Evolutionary conservation across 2,329 filamentous ascomycete species (phyloP), one percentile per base, ranked within the genome.

Genomic region (Malbranchea zuffiana): DNA sequence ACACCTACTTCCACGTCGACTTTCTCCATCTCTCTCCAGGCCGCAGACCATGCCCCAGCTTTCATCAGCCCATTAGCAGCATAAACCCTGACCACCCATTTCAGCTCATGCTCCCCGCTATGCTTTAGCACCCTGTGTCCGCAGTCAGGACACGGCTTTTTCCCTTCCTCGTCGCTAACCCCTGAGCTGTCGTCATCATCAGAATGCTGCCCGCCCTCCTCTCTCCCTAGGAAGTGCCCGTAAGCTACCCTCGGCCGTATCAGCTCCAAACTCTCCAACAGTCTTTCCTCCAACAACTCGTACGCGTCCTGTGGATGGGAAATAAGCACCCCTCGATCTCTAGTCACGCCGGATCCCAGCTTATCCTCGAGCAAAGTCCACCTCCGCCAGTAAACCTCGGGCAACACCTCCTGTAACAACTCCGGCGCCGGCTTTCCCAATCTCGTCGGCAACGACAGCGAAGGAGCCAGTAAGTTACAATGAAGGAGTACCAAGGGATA

Each of bases 1-100:
- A 90, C 82, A 50, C 82, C 75, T 35, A 98, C 75, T 59, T 96
- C 88, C 1, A 93, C 83, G 53, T 98, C 90, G 0, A 96, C 84
- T n/a, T 88, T 75, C 62, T 98, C 90, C 90, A 98, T 98, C 60
- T 96, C 88, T 48, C 76, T 82, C 88, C 88, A 98, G 41, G 84
- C 88, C 2, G 87, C 87, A 3, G 75, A 75, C 90, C 90, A 98
- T 0, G 90, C 88, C 0, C 85, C 85, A 4, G 84, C 79, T 41
- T 78, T 75, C 84, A 98, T 93, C 32, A 96, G 65, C 0, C 90
- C 90, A 57, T 96, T 98, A 35, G 86, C 88, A 1, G 90, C 90
- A 52, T 88, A 98, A 1, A 96, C 79, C 53, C 86, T 90, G 56
- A 96, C 68, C 58, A 60, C 68, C 63, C 54, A 79, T 62, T 62